Conservation (phyloP, 2,329 filamentous ascomycete species). For the Elsinoe arachidis region DNA sequence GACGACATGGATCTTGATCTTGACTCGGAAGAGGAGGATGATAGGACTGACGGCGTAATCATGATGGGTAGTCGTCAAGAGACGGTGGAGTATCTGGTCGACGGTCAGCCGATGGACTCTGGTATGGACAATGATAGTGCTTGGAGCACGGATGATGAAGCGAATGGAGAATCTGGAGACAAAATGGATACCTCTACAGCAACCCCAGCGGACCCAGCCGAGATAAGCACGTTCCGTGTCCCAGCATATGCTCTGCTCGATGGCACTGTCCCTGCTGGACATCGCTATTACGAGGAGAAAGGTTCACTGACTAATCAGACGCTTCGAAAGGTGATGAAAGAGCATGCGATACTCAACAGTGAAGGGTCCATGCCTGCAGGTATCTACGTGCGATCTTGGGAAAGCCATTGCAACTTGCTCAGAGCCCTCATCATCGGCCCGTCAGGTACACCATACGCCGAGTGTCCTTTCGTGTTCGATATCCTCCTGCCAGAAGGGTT, state of each 20-base stretch:
- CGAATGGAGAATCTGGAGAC: background rate
- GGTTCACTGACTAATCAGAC: conserved; percentile 21
- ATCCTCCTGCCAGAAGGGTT: conserved; percentile 44
- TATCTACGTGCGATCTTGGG: conserved; percentile 53
- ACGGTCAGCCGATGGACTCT: background rate
- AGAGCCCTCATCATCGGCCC: conserved; percentile 52
- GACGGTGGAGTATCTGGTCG: conserved; percentile 1
- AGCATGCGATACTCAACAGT: conserved; percentile 48
- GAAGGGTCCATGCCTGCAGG: conserved; percentile 38
- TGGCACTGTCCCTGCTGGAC: conserved; percentile 32
- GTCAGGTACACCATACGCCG: conserved; percentile 51
- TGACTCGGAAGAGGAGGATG: conserved; percentile 12
- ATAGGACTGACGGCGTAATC: background rate
- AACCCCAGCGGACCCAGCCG: too few relatives aligned
- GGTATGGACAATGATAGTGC: conserved; percentile 10
- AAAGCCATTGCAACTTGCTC: conserved; percentile 49
- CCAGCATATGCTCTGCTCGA: conserved; percentile 30
- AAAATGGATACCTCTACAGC: background rate
- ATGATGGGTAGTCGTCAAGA: conserved; percentile 7
- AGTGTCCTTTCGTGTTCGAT: conserved; percentile 54
- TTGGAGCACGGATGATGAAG: conserved; percentile 17
- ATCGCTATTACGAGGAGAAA: conserved; percentile 30
- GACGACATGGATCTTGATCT: conserved; percentile 19
- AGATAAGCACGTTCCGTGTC: background rate
- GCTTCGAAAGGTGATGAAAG: conserved; percentile 47